Conservation (phyloP, 768 basidiomycete species). For the Serendipita indica region DNA sequence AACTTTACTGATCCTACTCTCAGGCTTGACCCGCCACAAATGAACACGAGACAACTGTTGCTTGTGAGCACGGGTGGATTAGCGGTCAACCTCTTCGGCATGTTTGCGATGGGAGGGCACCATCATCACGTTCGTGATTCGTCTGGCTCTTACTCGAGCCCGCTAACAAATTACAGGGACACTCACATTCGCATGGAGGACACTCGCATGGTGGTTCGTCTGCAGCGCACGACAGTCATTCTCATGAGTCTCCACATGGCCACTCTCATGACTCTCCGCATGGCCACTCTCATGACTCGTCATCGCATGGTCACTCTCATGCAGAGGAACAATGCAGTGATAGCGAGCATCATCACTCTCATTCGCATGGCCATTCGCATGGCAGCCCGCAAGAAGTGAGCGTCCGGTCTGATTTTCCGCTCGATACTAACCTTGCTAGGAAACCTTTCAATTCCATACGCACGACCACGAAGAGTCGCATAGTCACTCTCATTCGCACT, state of each 20-base stretch:
- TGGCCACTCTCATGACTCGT: conserved; percentile 17
- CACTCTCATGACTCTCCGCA: neutral
- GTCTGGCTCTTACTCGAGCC: conserved; percentile 3
- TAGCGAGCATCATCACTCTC: conserved; percentile 15
- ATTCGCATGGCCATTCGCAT: conserved; percentile 18
- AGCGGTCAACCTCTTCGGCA: conserved; percentile 90
- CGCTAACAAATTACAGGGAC: conserved; percentile 19
- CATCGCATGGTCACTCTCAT: conserved; percentile 21
- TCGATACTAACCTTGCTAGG: no score
- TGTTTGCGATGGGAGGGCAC: conserved; percentile 97
- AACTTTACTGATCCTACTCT: conserved; percentile 13
- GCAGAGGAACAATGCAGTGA: conserved; percentile 20
- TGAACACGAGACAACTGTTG: conserved; percentile 88
- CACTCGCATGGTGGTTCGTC: conserved; percentile 14
- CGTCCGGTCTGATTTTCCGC: no score
- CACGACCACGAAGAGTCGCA: conserved; percentile 13
- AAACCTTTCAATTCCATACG: no score
- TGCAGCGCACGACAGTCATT: conserved; percentile 1
- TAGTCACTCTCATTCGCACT: conserved; percentile 21
- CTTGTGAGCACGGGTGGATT: conserved; percentile 81
- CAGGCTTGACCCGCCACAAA: conserved; percentile 88
- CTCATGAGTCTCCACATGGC: neutral
- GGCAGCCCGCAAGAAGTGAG: conserved; percentile 19
- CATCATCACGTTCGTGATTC: conserved; percentile 54
- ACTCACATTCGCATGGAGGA: conserved; percentile 21